Evolutionary conservation across 768 basidiomycete genomes (phyloP).

Genomic region (Tulasnella sp.): DNA sequence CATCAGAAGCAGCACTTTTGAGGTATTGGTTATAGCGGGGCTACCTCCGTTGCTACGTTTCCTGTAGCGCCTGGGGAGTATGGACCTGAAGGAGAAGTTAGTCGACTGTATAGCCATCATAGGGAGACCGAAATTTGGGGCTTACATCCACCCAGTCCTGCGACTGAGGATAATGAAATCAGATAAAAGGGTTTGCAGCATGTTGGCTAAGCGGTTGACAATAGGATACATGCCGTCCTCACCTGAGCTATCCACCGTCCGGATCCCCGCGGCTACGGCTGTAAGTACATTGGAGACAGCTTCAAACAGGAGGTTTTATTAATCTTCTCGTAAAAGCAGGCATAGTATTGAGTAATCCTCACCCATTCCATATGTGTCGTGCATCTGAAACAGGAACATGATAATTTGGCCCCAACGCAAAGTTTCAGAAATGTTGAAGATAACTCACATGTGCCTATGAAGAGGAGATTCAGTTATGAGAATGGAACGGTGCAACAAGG

Average conservation of each 20-base stretch:
- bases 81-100: slow-evolving; percentile 31
- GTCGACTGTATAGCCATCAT: neutral
- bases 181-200: too few relatives aligned
- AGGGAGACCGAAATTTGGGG: neutral
- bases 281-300: slow-evolving; percentile 57
- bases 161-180: too few relatives aligned
- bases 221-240: neutral
- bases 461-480: neutral
- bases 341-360: neutral
- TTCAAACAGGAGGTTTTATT: neutral
- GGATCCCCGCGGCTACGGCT: slow-evolving; percentile 57
- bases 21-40: too few relatives aligned
- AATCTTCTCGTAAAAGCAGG: neutral
- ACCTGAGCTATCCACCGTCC: slow-evolving; percentile 50
- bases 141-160: slow-evolving; percentile 78
- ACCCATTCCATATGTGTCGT: slow-evolving; percentile 82
- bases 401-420: neutral
- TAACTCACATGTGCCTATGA: slow-evolving; percentile 44
- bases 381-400: slow-evolving; percentile 45
- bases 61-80: slow-evolving; percentile 95
- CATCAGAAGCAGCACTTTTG: too few relatives aligned
- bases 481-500: neutral
- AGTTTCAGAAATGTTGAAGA: too few relatives aligned
- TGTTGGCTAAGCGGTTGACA: too few relatives aligned
- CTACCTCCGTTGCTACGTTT: slow-evolving; percentile 77